A percentile compares a stretch with the other conserved stretches of the same genome.
These are phyloP conservation scores for Apiotrichum akiyoshidainum DNA, from an alignment of 1,284 basidiomycete species.

Conservation along the genomic window DNA sequence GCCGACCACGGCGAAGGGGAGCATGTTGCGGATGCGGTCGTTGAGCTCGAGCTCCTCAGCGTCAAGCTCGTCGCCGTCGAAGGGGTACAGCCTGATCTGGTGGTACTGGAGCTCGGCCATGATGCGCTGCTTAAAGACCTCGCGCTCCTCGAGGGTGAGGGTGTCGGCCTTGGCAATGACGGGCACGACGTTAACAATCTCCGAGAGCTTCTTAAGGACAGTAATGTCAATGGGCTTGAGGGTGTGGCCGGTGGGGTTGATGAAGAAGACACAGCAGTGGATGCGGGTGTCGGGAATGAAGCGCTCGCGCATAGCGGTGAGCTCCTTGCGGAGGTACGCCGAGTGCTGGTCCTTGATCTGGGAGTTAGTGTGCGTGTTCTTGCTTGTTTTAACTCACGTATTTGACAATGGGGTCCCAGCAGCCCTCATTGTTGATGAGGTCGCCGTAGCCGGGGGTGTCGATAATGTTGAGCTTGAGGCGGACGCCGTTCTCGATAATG, in stretches of 20 bases:
- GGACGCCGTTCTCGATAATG: constrained; percentile 93
- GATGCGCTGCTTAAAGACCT: constrained; percentile 91
- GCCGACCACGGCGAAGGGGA: constrained; percentile 95
- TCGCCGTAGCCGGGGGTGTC: constrained; percentile 99
- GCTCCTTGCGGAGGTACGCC: constrained; percentile 96
- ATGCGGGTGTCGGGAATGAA: constrained; percentile 98
- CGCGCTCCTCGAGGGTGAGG: constrained; percentile 88
- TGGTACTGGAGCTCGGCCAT: constrained; percentile 88
- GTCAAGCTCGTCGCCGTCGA: constrained; percentile 94
- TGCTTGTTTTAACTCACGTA: constrained; percentile 65
- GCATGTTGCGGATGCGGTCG: constrained; percentile 84
- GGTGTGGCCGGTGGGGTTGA: constrained; percentile 92
- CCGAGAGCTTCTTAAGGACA: constrained; percentile 97
- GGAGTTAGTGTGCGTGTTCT: constrained; percentile 3
- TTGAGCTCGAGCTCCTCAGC: constrained; percentile 83
- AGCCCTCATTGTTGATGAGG: constrained; percentile 98
- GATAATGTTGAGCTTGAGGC: constrained; percentile 92
- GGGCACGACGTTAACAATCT: constrained; percentile 98
- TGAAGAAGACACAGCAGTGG: constrained; percentile 97
- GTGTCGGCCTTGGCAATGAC: constrained; percentile 98
- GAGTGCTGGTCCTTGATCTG: constrained; percentile 85
- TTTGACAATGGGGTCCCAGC: constrained; percentile 99
- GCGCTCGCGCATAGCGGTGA: constrained; percentile 97
- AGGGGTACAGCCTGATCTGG: constrained; percentile 93
- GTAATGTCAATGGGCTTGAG: constrained; percentile 92